Evolutionary conservation across 306 rosid genomes (phyloP).

Genomic region (Calophaca sinica): DNA sequence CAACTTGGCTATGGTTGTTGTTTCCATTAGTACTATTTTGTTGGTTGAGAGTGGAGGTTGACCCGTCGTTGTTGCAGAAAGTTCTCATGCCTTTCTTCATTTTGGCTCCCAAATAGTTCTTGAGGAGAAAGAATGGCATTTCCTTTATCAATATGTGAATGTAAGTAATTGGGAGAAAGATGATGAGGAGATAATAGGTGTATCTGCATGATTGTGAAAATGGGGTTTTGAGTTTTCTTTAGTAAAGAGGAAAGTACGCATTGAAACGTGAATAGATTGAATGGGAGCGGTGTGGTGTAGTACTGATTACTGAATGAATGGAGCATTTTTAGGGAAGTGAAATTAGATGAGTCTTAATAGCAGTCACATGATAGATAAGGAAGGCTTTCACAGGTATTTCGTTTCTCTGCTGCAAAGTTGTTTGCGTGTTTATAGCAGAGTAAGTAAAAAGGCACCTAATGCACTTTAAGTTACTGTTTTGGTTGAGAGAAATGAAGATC

Average conservation of each 20-base stretch:
- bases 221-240: slow-evolving; percentile 46
- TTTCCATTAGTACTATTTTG: slow-evolving; percentile 38
- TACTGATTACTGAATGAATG: slow-evolving; percentile 19
- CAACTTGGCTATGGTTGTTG: slow-evolving; percentile 40
- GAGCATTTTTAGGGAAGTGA: slow-evolving; percentile 42
- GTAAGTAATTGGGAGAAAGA: background rate
- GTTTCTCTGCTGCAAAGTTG: slow-evolving; percentile 50
- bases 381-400: slow-evolving; percentile 52
- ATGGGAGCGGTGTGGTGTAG: slow-evolving; percentile 66
- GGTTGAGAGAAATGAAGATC: slow-evolving; percentile 48
- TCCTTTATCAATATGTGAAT: slow-evolving; percentile 51
- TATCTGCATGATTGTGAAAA: slow-evolving; percentile 46
- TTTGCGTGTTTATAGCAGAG: slow-evolving; percentile 38
- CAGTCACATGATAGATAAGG: slow-evolving; percentile 53
- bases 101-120: slow-evolving; percentile 75
- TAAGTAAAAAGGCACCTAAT: slow-evolving; percentile 41
- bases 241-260: slow-evolving; percentile 37
- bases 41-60: slow-evolving; percentile 68
- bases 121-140: slow-evolving; percentile 75
- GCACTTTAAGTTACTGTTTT: slow-evolving; percentile 22
- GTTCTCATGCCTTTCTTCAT: slow-evolving; percentile 81
- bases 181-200: background rate
- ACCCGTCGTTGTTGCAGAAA: slow-evolving; percentile 63
- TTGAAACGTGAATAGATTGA: slow-evolving; percentile 71
- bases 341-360: slow-evolving; percentile 58